Evolutionary conservation across 2,329 filamentous ascomycete species (phyloP), one percentile per base, ranked within the genome.

Genomic region (Onygenales sp.): DNA sequence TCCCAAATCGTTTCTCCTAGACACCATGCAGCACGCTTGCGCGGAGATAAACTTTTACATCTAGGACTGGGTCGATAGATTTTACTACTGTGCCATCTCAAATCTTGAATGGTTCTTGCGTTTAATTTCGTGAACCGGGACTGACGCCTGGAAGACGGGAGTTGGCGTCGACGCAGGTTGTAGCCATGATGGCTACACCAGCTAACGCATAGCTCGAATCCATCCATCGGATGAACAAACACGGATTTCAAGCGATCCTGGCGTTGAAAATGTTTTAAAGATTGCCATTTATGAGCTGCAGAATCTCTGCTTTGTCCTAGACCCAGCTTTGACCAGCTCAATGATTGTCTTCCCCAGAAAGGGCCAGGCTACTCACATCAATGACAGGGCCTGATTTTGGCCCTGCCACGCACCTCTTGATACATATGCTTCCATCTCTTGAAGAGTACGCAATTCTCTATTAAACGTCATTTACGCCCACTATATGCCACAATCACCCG

Each of bases 141-240:
- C 46, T 53, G 10, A 55, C 37, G 5, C 54, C 55, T n/a, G 54
- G 53, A 36, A 57, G 55, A 10, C 11, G 11, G 32, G 55, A 52
- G 39, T 57, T 53, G 11, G 55, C 54, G 40, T 56, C 54, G 27
- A 53, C 14, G 31, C 55, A 50, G 40, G 49, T 53, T 5, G 55
- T 44, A 13, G 54, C 48, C 39, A 57, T 34, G 37, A 57, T 50
- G n/a, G 54, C 54, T 10, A 54, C 44, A 11, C 17, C 39, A n/a
- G 57, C 57, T 34, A 52, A 40, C n/a, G 49, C 42, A 14, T 59
- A 61, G 13, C 61, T 61, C 17, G 39, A 44, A 53, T 58, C 57
- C 59, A 62, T 62, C 27, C 52, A 46, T 3, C 47, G 47, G 36
- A 62, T 58, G 42, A 58, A 58, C 52, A 53, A 42, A 48, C 37